Base-by-base conservation (phyloP, 2,329 filamentous ascomycete species). In the Alternaria sp. region DNA sequence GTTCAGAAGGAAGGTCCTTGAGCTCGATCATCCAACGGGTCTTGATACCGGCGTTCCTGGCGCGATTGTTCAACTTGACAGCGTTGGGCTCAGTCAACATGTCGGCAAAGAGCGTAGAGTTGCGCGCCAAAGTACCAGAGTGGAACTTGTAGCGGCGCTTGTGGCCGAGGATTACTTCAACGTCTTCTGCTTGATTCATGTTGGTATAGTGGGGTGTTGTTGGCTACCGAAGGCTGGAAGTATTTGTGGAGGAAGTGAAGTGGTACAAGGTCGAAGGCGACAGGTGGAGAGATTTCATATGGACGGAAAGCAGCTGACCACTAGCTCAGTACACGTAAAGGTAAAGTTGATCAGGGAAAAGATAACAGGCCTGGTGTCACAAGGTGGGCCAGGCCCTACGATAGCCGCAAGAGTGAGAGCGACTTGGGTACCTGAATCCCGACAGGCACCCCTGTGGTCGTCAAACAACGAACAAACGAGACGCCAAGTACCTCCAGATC, bases 161-260 rank as follows among this genome's bases (percentile, higher is more conserved):
- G 36, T 72, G 68, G 14, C 70, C 62, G 21, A 79, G 71, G 11
- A 72, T 62, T 29, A 79, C 53, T 37, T 71, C 65, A 9, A 78
- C 74, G 34, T 77, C 75, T 56, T 76, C 72, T n/a, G 66, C 61
- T 60, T 74, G 71, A 34, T 75, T 69, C 72, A 74, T 75, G n/a
- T n/a, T 48, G 36, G 33, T 58, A 51, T 28, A 44, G 13, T 29
- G 11, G 37, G 34, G n/a, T 28, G 40, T 33, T 59, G 34, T 24
- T 29, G 54, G 33, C 21, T 53, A 56, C 51, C 17, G 31, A 10
- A 31, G 21, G 48, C 4, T 33, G 51, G 10, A 31, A 21, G 11
- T 7, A 14, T 21, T 48, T 28, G 44, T 29, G 14, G 37, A n/a
- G 8, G 11, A 6, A 8, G 34, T 28, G 14, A n/a, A 26, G 51